Base-by-base conservation (phyloP, 2,329 filamentous ascomycete species). In the Fusarium euwallaceae region DNA sequence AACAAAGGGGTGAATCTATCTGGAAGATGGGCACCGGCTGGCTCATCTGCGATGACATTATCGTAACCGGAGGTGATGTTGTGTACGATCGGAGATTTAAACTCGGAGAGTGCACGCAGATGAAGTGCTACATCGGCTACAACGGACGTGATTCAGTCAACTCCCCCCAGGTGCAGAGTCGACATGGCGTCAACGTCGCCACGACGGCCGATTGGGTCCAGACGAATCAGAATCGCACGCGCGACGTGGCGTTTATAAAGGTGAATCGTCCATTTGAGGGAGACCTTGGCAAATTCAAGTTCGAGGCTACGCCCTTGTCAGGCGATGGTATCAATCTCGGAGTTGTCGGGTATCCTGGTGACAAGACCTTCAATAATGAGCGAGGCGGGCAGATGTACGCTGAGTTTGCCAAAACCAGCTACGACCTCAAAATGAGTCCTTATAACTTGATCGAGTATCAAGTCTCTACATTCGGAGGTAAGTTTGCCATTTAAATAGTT, bases 101-200 rank as follows among this genome's bases (percentile, higher is more conserved):
- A 10, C 24, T 76, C 11, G 72, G 72, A 2, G 69, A 72, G 8
- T 72, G 77, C 8, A 70, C 66, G 2, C 71, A 81, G 56, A 77
- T 82, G 66, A 82, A 80, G 69, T 80, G 76, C 59, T 83, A 80
- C 58, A 81, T 83, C 12, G 81, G 82, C n/a, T 83, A 83, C 61
- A 65, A 74, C 2, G 81, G 81, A 2, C 68, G 72, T n/a, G 32
- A 2, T 0, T 22, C 65, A n/a, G 16, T 66, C 24, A 3, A 16
- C 3, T 17, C 41, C 14, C 24, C 34, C 1, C 27, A 56, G 0
- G 20, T 36, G 9, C 59, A 71, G 20, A n/a, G 36, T 1, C 36
- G 68, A 20, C 32, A 43, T 2, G 20, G 59, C 2, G 29, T 1
- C 51, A 64, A 32, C 39, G 67, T 74, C 9, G 60, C 78, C 2